phyloP scores from a whole-genome alignment of 2,329 filamentous ascomycete genomes.

The Paecilomyces sp. region DNA sequence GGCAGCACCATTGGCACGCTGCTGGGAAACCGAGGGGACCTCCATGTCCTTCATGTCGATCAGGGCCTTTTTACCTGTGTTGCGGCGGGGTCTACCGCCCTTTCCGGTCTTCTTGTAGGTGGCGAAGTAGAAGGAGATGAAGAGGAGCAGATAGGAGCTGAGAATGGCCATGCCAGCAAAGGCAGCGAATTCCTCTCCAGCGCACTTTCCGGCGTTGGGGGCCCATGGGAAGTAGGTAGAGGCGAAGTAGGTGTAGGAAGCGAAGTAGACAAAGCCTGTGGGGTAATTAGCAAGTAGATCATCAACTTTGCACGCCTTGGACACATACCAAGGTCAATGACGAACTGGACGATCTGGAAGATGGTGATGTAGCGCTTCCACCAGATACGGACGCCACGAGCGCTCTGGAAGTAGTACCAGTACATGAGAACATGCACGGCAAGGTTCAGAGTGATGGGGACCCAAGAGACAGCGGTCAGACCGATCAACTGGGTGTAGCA shows the following conservation, averaged over 20 bases:
- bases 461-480: slow-evolving; percentile 89
- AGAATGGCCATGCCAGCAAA: slow-evolving; percentile 87
- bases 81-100: slow-evolving; percentile 36
- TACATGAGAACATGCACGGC: slow-evolving; percentile 98
- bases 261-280: slow-evolving; percentile 92
- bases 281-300: slow-evolving; percentile 13
- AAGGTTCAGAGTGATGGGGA: slow-evolving; percentile 86
- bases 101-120: slow-evolving; percentile 71
- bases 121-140: slow-evolving; percentile 97
- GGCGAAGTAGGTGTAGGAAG: slow-evolving; percentile 97
- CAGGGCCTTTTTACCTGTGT: slow-evolving; percentile 73
- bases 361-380: slow-evolving; percentile 99
- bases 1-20: slow-evolving; percentile 20
- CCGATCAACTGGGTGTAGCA: slow-evolving; percentile 97
- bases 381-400: slow-evolving; percentile 91
- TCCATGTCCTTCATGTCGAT: slow-evolving; percentile 77
- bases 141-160: slow-evolving; percentile 91
- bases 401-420: slow-evolving; percentile 99
- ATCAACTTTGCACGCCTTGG: not conserved
- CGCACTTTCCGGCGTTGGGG: slow-evolving; percentile 78
- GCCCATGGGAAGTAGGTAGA: slow-evolving; percentile 81
- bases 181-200: slow-evolving; percentile 93
- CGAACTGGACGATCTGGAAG: slow-evolving; percentile 93
- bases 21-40: slow-evolving; percentile 38
- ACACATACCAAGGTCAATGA: slow-evolving; percentile 83